Percentiles rank a stretch among this genome's conserved stretches.
Evolutionary conservation across 2,329 filamentous ascomycete species (phyloP).

Genomic region (Paradendryphiella salina): DNA sequence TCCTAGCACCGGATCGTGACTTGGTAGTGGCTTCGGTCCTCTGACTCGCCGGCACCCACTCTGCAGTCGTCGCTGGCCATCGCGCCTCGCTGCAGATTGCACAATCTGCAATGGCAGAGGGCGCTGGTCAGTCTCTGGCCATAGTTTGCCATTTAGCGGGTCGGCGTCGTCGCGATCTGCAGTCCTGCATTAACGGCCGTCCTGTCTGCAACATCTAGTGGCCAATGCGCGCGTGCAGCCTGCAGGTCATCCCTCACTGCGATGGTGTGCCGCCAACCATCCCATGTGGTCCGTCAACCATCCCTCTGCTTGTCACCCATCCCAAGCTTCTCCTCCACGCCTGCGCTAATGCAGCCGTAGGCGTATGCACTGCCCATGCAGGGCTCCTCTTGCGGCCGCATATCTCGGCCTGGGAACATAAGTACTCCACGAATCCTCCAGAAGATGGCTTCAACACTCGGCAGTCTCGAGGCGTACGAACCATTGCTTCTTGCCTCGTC

Average conservation of each 20-base stretch:
- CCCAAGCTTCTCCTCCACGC: constrained; percentile 43
- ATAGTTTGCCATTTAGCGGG: constrained; percentile 17
- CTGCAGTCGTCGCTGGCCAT: background rate
- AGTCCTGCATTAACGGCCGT: constrained; percentile 39
- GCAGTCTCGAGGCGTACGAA: constrained; percentile 28
- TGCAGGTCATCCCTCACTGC: constrained; percentile 36
- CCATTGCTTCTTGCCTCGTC: constrained; percentile 22
- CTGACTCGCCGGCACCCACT: constrained; percentile 7
- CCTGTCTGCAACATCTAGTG: constrained; percentile 32
- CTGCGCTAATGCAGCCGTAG: constrained; percentile 37
- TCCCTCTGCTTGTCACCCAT: constrained; percentile 41
- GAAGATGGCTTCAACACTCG: constrained; percentile 18
- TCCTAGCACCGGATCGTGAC: constrained; percentile 15
- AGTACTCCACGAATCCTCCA: constrained; percentile 33
- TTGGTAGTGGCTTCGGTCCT: constrained; percentile 12
- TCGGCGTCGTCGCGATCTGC: constrained; percentile 32
- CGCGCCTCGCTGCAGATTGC: constrained; percentile 17
- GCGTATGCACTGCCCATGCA: constrained; percentile 29
- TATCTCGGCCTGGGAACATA: constrained; percentile 33
- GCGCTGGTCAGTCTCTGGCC: constrained; percentile 19
- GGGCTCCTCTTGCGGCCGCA: constrained; percentile 18
- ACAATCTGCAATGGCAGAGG: too few species aligned
- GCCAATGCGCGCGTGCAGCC: constrained; percentile 31
- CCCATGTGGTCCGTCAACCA: constrained; percentile 33
- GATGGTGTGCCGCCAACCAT: constrained; percentile 26